Evolutionary conservation across 208 protist genomes (phyloP), one percentile per base, ranked within the genome.

Genomic region (Endotrypanum monterogeii): DNA sequence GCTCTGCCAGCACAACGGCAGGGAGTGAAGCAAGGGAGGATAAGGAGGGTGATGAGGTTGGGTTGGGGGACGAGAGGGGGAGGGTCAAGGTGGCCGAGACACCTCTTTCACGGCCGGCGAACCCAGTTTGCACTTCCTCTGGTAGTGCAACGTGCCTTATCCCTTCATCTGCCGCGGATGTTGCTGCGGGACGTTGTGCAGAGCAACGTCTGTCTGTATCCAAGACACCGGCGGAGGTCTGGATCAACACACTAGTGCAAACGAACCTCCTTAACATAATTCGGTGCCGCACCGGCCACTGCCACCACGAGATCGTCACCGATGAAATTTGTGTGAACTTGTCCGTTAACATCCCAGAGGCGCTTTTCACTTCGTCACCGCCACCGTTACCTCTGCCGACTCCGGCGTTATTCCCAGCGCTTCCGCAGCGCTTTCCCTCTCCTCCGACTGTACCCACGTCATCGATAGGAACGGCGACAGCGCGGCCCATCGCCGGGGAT

Each of bases 221-320:
- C 37, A 70, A 75, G 46, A 60, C 61, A 7, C 51, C 66, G 48
- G 65, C 65, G 14, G 58, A 75, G 54, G 76, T 83, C n/a, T 96
- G 91, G 91, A 71, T 96, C 41, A 93, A 94, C 74, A 41, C 56
- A 8, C 71, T 96, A 0, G 57, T 92, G 39, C 83, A 89, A 69
- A 85, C 88, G n/a, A 76, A 80, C 39, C 66, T 94, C 57, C 76
- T 96, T n/a, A 96, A 92, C 71, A 90, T 96, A 23, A 88, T 93
- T 44, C 91, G 89, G 51, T 96, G 91, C 76, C 66, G 81, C 58
- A 76, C 86, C 68, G 62, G 57, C 5, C 79, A 56, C 14, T 96
- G 91, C 74, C 73, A 60, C 4, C 91, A 96, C 63, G 84, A 94
- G 56, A 96, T 96, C 67, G 83, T 90, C 11, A 93, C 84, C 11